Evolutionary conservation across 2,329 filamentous ascomycete species (phyloP).

Genomic region (Neoarthrinium moseri): DNA sequence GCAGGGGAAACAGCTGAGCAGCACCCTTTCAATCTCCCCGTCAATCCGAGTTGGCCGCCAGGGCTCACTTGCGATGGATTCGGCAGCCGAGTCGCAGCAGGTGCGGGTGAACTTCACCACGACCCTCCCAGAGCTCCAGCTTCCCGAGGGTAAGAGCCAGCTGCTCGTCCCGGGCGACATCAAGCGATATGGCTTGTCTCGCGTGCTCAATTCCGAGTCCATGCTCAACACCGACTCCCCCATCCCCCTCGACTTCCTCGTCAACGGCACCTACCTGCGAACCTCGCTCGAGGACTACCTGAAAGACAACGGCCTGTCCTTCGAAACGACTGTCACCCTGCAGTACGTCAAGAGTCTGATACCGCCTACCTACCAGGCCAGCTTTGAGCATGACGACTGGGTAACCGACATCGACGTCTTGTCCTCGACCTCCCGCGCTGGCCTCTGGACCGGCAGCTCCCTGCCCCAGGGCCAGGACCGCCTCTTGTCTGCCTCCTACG

Average conservation of each 20-base stretch:
- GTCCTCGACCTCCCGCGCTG: slow-evolving; percentile 63
- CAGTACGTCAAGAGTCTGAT: slow-evolving; percentile 93
- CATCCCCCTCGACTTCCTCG: slow-evolving; percentile 88
- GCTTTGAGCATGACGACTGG: slow-evolving; percentile 98
- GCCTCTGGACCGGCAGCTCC: slow-evolving; percentile 50
- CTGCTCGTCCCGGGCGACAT: slow-evolving; percentile 46
- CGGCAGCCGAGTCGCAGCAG: slow-evolving; percentile 38
- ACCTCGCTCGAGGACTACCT: slow-evolving; percentile 91
- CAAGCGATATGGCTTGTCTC: slow-evolving; percentile 68
- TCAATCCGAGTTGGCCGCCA: too few relatives aligned
- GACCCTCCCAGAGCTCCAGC: slow-evolving; percentile 58
- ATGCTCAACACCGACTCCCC: slow-evolving; percentile 66
- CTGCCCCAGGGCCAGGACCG: slow-evolving; percentile 60
- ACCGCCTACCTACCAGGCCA: slow-evolving; percentile 84
- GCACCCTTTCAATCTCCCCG: too few relatives aligned
- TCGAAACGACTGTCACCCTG: slow-evolving; percentile 81
- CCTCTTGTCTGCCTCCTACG: slow-evolving; percentile 90
- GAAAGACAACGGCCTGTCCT: slow-evolving; percentile 78
- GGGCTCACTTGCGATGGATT: too few relatives aligned
- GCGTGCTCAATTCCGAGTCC: slow-evolving; percentile 69
- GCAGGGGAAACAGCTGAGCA: too few relatives aligned
- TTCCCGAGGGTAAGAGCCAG: slow-evolving; percentile 55
- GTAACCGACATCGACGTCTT: slow-evolving; percentile 84
- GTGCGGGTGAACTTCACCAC: slow-evolving; percentile 70
- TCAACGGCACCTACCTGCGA: slow-evolving; percentile 89